Evolutionary conservation across 345 rosid species (phyloP).

Genomic region (Populus ilicifolia): DNA sequence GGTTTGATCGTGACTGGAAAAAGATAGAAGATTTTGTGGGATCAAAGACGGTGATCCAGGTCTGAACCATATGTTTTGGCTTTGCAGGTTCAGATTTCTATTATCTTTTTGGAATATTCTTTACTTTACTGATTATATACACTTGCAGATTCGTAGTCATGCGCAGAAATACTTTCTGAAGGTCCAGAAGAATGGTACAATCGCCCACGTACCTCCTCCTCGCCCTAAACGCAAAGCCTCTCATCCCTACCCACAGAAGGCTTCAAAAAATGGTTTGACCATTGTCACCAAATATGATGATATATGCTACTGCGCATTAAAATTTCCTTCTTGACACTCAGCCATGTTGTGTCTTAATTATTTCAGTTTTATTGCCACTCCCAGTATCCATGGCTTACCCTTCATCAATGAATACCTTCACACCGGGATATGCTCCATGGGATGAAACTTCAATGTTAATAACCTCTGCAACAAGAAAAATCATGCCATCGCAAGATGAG

Average conservation of each 20-base stretch:
- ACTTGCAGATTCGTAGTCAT: conserved; percentile 82
- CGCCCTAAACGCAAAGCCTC: conserved; percentile 96
- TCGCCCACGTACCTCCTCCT: conserved; percentile 94
- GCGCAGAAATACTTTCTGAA: conserved; percentile 96
- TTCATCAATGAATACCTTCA: conserved; percentile 33
- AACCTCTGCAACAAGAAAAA: conserved; percentile 36
- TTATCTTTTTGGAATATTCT: background rate
- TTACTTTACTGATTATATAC: conserved; percentile 13
- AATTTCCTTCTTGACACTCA: background rate
- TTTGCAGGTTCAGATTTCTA: too few species aligned
- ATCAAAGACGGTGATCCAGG: conserved; percentile 96
- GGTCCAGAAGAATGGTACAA: conserved; percentile 88
- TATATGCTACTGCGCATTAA: conserved; percentile 2
- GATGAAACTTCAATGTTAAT: conserved; percentile 59
- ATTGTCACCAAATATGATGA: background rate
- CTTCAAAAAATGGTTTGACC: conserved; percentile 66
- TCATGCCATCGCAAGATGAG: conserved; percentile 48
- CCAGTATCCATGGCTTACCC: conserved; percentile 58
- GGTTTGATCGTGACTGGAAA: conserved; percentile 99
- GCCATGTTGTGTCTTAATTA: background rate
- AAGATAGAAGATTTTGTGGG: conserved; percentile 97
- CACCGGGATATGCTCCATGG: conserved; percentile 56
- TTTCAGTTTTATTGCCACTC: conserved; percentile 52
- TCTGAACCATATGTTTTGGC: conserved; percentile 15
- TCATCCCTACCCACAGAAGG: conserved; percentile 95